These are phyloP conservation scores for Coniochaeta hoffmannii DNA, from an alignment of 2,329 filamentous ascomycete species.

Conservation along the genomic window DNA sequence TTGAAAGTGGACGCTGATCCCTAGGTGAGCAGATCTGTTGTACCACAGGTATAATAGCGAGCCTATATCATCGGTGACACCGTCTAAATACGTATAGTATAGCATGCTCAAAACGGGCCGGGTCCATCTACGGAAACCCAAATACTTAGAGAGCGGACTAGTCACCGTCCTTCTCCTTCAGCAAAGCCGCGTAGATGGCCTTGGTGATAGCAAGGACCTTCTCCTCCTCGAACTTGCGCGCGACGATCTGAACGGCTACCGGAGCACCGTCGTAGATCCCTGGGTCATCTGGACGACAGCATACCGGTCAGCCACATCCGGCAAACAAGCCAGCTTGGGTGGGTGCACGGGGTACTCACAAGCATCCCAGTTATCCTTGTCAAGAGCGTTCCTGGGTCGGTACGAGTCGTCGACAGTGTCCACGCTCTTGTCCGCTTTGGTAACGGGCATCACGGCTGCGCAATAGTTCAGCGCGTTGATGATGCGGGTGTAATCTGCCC, in stretches of 20 bases:
- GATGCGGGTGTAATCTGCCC: constrained; percentile 7
- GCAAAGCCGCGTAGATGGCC: constrained; percentile 14
- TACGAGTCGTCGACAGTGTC: constrained; percentile 33
- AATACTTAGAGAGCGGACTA: neutral
- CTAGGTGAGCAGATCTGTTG: no score
- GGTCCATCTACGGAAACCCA: no score
- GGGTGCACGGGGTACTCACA: constrained; percentile 30
- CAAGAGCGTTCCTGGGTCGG: constrained; percentile 30
- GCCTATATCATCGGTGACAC: no score
- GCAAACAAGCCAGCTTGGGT: no score
- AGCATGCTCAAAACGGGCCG: no score
- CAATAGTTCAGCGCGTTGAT: constrained; percentile 53
- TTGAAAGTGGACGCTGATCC: no score
- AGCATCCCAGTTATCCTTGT: constrained; percentile 34
- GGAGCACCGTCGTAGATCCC: constrained; percentile 39
- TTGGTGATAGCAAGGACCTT: constrained; percentile 37
- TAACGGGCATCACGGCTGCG: constrained; percentile 46
- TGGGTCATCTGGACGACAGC: constrained; percentile 32
- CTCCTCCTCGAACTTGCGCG: constrained; percentile 41
- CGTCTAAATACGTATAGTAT: no score
- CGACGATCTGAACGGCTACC: constrained; percentile 39
- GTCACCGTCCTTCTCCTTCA: neutral
- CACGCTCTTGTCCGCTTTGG: constrained; percentile 39
- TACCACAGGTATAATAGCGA: no score
- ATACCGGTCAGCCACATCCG: neutral